Evolutionary conservation across 2,329 filamentous ascomycete genomes (phyloP), one percentile per base, ranked within the genome.

Genomic region (Talaromyces amestolkiae): DNA sequence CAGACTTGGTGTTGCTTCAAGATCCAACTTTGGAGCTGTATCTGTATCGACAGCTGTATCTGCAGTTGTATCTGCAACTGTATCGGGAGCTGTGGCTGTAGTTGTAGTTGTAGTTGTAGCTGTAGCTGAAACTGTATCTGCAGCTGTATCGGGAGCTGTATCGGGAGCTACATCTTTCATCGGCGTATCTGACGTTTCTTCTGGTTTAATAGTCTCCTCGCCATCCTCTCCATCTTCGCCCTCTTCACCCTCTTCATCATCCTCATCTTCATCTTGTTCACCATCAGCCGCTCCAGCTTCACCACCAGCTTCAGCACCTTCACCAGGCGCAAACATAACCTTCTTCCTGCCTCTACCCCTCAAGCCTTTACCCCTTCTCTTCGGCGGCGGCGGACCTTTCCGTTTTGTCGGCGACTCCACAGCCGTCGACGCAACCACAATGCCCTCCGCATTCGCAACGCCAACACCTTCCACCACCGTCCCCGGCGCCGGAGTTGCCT

Each of bases 341-440:
- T 89, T 92, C 78, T 89, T 91, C 68, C 87, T 85, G 17, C 91
- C 91, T 68, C 92, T 87, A 8, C 92, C 92, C 41, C 91, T 88
- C 19, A 64, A 8, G 0, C 91, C 90, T 76, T 91, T 93, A 58
- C 86, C 83, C 82, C 94, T 96, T 76, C 91, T 89, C 76, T 92
- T 93, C 0, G 91, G 91, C 1, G 91, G 90, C 0, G 91, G 90
- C 33, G 89, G 89, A 0, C 89, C 89, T 67, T 89, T 87, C 73
- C 89, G 86, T 73, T 83, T 84, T 4, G 81, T 78, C 17, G 84
- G 83, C 24, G 83, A 83, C 70, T 76, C 70, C 75, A 82, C 70
- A 75, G 72, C 68, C 75, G 80, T 79, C 54, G 81, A 76, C 31
- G 82, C 83, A 67, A 86, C 86, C 22, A 87, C 81, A 22, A 87